Base-by-base conservation (phyloP, 2,329 filamentous ascomycete species). In the Apiospora malaysiana region DNA sequence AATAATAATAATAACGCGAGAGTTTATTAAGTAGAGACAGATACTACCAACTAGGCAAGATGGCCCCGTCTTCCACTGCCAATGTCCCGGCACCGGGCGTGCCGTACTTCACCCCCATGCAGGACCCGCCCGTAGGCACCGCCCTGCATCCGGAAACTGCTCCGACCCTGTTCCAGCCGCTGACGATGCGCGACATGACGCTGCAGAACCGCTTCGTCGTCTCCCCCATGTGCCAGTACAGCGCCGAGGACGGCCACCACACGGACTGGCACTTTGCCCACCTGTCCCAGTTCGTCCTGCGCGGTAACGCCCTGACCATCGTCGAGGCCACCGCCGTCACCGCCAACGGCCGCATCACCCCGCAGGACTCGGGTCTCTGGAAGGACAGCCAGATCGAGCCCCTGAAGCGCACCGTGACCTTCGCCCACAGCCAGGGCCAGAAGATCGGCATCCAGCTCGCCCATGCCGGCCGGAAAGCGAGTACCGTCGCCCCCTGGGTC, bases 221-320 rank as follows among this genome's bases (percentile, higher is more conserved):
- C 66, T 85, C 86, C 68, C 89, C 89, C 71, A 90, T 91, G 88
- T 91, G 89, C 81, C 87, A 84, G 94, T 90, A 89, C 81, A 87
- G 85, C 42, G 85, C 87, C 73, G 78, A 85, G 56, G 81, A 89
- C 73, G 88, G 95, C 49, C 92, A 95, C 81, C 84, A 92, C 73
- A 95, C 92, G 1, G 87, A 92, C 78, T 97, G 91, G 88, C 94
- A 97, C 80, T 84, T 95, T 67, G 90, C 94, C n/a, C 94, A 97
- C 78, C 86, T 95, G 37, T 93, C 94, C 70, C 91, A 93, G 72
- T 94, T 94, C 75, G 88, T 93, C 25, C 86, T 92, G 71, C 90
- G 92, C 70, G 95, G 95, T 21, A 91, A 92, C 0, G 92, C 89
- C 1, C 84, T 97, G 23, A 84, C 92, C 66, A 88, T 94, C 72